Percentiles rank a stretch among this genome's conserved stretches.
Evolutionary conservation across 2,329 filamentous ascomycete genomes (phyloP).

Genomic region (Talaromyces sp.): DNA sequence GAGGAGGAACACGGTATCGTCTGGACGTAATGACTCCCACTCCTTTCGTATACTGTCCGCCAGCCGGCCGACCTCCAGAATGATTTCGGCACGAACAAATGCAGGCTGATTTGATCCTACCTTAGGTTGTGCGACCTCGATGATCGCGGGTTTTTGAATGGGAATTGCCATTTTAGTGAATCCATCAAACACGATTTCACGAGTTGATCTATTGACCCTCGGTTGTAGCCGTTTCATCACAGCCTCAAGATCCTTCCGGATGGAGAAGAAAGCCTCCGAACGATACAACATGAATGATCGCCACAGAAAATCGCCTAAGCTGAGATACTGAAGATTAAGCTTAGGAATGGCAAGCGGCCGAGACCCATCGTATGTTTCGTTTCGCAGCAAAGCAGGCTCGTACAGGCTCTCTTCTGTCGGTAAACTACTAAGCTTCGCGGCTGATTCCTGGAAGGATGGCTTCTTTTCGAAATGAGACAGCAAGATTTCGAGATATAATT

Average conservation of each 20-base stretch:
- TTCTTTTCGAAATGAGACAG: constrained; percentile 71
- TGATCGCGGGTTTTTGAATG: constrained; percentile 77
- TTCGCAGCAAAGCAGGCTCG: constrained; percentile 71
- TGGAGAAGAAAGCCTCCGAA: constrained; percentile 88
- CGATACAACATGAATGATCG: constrained; percentile 84
- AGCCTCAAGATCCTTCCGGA: constrained; percentile 84
- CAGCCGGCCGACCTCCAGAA: constrained; percentile 77
- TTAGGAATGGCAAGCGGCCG: constrained; percentile 87
- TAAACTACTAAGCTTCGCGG: constrained; percentile 68
- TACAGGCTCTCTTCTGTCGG: constrained; percentile 81
- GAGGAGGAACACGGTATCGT: constrained; percentile 86
- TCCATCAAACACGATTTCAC: constrained; percentile 68
- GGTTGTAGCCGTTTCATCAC: constrained; percentile 76
- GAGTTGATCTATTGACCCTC: constrained; percentile 59
- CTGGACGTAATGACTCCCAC: constrained; percentile 83
- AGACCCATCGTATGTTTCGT: constrained; percentile 83
- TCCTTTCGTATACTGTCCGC: constrained; percentile 72
- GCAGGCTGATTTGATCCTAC: constrained; percentile 84
- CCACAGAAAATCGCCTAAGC: constrained; percentile 95
- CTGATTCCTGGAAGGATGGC: constrained; percentile 76
- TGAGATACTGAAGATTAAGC: constrained; percentile 91
- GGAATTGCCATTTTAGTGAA: constrained; percentile 90
- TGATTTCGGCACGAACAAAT: constrained; percentile 79
- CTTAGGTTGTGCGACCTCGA: constrained; percentile 77
- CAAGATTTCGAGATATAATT: constrained; percentile 61